A percentile compares a stretch with the other conserved stretches of the same genome.
Conservation (phyloP, 1,284 basidiomycete species). For the Trametes pubescens region DNA sequence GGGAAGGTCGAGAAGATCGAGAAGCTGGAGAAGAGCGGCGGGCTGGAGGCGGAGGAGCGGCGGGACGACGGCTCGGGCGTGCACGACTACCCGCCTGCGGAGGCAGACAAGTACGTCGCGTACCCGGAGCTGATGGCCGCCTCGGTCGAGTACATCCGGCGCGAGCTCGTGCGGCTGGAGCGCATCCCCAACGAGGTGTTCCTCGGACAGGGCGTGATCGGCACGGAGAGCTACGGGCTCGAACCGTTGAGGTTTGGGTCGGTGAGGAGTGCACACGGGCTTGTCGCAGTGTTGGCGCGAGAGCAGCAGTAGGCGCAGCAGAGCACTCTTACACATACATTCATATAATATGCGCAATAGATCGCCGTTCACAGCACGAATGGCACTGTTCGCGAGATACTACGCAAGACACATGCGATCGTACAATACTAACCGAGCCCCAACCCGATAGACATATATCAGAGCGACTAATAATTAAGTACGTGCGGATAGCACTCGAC, state of each 20-base stretch:
- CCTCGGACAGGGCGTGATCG: conserved; percentile 44
- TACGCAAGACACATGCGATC: not conserved
- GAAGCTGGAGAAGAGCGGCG: conserved; percentile 53
- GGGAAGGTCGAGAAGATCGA: conserved; percentile 65
- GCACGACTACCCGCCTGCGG: conserved; percentile 68
- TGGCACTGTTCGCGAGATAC: not conserved
- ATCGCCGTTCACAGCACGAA: not conserved
- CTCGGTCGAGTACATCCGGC: conserved; percentile 75
- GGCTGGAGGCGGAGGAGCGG: conserved; percentile 62
- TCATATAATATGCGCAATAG: conserved; percentile 9
- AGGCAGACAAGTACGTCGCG: conserved; percentile 71
- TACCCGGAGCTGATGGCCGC: conserved; percentile 83
- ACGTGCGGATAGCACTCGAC: conserved; percentile 46
- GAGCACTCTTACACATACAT: no score
- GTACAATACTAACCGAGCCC: not conserved
- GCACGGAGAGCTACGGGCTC: conserved; percentile 40
- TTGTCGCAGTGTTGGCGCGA: conserved; percentile 12
- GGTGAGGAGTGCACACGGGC: conserved; percentile 21
- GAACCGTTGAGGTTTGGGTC: conserved; percentile 41
- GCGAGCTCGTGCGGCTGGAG: conserved; percentile 82
- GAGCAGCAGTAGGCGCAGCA: not conserved
- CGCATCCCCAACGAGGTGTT: conserved; percentile 75
- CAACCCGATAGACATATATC: not conserved
- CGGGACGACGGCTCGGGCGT: conserved; percentile 78
- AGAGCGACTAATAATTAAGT: not conserved